Conservation (phyloP, 2,329 filamentous ascomycete species). For the Sporothrix curviconia region DNA sequence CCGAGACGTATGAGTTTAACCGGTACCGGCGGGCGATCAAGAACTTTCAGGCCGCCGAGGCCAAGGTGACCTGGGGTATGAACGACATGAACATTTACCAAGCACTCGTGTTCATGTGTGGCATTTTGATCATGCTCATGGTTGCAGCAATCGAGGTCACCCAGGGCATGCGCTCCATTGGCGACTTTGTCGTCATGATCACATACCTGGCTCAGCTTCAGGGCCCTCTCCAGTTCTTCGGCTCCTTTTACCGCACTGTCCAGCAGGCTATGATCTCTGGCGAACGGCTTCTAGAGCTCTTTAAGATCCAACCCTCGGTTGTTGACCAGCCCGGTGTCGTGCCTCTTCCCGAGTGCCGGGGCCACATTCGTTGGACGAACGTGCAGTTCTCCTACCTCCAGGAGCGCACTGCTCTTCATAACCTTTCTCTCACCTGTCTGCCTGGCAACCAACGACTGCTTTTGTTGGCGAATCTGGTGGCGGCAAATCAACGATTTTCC, state of each 20-base stretch:
- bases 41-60: slow-evolving; percentile 67
- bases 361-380: slow-evolving; percentile 79
- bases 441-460: slow-evolving; percentile 91
- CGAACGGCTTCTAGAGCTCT: slow-evolving; percentile 87
- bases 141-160: slow-evolving; percentile 73
- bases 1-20: slow-evolving; percentile 70
- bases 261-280: slow-evolving; percentile 97
- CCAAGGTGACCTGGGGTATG: slow-evolving; percentile 68
- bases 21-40: slow-evolving; percentile 65
- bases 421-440: slow-evolving; percentile 75
- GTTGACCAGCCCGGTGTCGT: slow-evolving; percentile 64
- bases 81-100: slow-evolving; percentile 77
- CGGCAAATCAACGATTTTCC: slow-evolving; percentile 94
- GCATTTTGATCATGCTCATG: slow-evolving; percentile 64
- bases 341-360: slow-evolving; percentile 61
- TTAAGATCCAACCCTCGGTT: slow-evolving; percentile 92
- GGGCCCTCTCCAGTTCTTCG: slow-evolving; percentile 78
- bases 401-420: slow-evolving; percentile 75
- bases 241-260: slow-evolving; percentile 91
- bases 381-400: slow-evolving; percentile 88
- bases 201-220: slow-evolving; percentile 77
- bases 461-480: slow-evolving; percentile 95
- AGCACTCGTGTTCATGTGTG: slow-evolving; percentile 72
- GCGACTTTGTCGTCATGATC: slow-evolving; percentile 66
- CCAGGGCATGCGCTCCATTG: slow-evolving; percentile 56